Conservation (phyloP, 305 asterid genomes). For the Euphrasia arctica region DNA sequence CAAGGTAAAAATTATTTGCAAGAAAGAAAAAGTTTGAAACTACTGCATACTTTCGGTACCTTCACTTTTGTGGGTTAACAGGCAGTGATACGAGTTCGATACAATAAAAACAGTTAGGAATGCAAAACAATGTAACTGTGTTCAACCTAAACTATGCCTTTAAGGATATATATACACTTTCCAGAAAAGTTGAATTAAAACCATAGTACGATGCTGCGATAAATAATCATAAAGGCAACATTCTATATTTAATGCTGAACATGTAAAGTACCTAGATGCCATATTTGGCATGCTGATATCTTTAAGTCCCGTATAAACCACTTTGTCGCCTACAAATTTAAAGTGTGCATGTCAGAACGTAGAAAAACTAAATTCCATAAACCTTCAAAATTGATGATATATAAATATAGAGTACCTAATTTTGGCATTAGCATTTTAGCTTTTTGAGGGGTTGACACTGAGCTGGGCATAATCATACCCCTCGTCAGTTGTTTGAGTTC, state of each 20-base stretch:
- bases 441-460: not conserved
- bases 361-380: not conserved
- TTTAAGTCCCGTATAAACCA: slow-evolving; percentile 19
- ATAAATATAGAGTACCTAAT: slow-evolving; percentile 9
- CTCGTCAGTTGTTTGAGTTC: not conserved
- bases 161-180: not conserved
- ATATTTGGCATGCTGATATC: not conserved
- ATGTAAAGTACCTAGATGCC: slow-evolving; percentile 8
- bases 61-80: not conserved
- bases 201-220: not conserved
- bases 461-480: not conserved
- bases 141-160: not conserved
- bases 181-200: slow-evolving; percentile 12
- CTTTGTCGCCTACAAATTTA: slow-evolving; percentile 9
- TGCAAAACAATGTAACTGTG: slow-evolving; percentile 4
- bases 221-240: not conserved
- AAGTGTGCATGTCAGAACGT: slow-evolving; percentile 9
- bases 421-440: not conserved
- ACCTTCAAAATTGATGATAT: slow-evolving; percentile 1
- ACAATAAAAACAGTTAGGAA: slow-evolving; percentile 7
- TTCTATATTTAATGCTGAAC: not conserved
- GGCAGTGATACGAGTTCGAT: not conserved
- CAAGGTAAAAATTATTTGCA: not conserved
- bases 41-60: too few relatives aligned
- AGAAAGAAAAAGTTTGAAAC: not conserved